Evolutionary conservation across 2,329 filamentous ascomycete species (phyloP).

Genomic region (Neurospora crassa): DNA sequence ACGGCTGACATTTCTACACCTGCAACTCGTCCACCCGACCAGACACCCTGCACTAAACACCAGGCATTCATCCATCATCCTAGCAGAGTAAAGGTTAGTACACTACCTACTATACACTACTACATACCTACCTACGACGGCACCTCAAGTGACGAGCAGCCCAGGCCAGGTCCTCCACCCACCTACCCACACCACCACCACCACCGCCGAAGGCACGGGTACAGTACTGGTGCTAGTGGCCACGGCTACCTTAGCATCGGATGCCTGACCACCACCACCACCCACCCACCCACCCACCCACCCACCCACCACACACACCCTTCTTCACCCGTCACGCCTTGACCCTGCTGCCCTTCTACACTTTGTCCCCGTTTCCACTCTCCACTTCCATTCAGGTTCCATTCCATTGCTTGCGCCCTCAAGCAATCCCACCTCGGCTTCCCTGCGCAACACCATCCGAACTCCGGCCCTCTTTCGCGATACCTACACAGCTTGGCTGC

Average conservation of each 20-base stretch:
- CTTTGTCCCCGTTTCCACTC: neutral
- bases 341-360: neutral
- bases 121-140: neutral
- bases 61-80: neutral
- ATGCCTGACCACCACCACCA: neutral
- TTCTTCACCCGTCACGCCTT: neutral
- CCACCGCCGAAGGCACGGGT: too few species aligned
- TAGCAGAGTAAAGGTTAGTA: neutral
- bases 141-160: neutral
- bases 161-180: neutral
- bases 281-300: neutral
- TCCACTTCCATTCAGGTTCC: slow-evolving; percentile 2
- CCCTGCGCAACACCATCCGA: slow-evolving; percentile 8
- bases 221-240: too few species aligned
- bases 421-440: slow-evolving; percentile 19
- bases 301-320: neutral
- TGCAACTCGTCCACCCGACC: neutral
- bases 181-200: too few species aligned
- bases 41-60: neutral
- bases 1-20: neutral
- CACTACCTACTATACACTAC: too few species aligned
- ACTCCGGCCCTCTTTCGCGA: neutral
- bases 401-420: slow-evolving; percentile 17
- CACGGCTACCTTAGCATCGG: too few species aligned
- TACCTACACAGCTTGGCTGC: slow-evolving; percentile 3